Conservation (phyloP, 768 basidiomycete species). For the Candolleomyces efflorescens region DNA sequence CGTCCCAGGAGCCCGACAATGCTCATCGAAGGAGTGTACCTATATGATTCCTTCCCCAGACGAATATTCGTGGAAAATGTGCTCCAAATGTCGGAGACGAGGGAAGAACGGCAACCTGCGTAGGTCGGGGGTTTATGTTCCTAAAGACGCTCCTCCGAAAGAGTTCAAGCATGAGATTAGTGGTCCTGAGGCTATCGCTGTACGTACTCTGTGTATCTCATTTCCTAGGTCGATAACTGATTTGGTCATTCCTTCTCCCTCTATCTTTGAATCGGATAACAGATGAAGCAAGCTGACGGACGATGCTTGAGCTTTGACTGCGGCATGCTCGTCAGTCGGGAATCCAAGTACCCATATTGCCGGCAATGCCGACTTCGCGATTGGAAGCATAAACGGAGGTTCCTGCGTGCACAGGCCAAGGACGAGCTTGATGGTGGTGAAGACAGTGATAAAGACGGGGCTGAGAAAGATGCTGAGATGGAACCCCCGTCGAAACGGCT, state of each 20-base stretch:
- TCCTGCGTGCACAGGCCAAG: slow-evolving; percentile 9
- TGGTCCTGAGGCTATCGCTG: not conserved
- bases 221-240: not conserved
- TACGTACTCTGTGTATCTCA: not conserved
- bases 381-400: not conserved
- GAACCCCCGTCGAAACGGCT: slow-evolving; percentile 7
- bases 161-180: not conserved
- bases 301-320: slow-evolving; percentile 24
- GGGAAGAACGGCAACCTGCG: slow-evolving; percentile 14
- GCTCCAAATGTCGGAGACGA: slow-evolving; percentile 31
- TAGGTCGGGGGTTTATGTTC: slow-evolving; percentile 7
- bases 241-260: slow-evolving; percentile 3
- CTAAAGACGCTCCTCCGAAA: not conserved
- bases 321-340: slow-evolving; percentile 2
- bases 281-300: slow-evolving; percentile 6
- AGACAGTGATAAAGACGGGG: not conserved
- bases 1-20: slow-evolving; percentile 33
- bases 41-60: slow-evolving; percentile 29
- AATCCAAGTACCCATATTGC: slow-evolving; percentile 7
- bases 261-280: not conserved
- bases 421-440: slow-evolving; percentile 1
- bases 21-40: slow-evolving; percentile 28
- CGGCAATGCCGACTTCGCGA: slow-evolving; percentile 3
- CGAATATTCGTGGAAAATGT: slow-evolving; percentile 39
- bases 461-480: not conserved